A percentile compares a stretch with the other conserved stretches of the same genome.
Conservation (phyloP, 192 early-diverging fungal species). For the Phlyctochytrium planicorne region DNA sequence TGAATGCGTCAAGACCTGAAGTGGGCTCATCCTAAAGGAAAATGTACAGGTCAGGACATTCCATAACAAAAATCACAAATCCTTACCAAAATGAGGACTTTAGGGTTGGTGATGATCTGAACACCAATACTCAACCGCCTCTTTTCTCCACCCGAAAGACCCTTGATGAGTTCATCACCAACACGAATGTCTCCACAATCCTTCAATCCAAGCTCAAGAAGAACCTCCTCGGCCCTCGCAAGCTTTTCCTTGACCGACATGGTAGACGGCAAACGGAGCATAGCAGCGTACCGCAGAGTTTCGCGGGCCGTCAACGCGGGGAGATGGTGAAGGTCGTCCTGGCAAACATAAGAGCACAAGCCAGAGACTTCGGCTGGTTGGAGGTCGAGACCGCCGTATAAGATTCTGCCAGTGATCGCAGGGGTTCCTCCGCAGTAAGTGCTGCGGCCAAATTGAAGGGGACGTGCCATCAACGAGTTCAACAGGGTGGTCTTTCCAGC, state of each 20-base stretch:
- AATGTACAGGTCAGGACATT: neutral
- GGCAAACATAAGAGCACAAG: slow-evolving; percentile 37
- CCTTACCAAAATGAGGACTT: slow-evolving; percentile 27
- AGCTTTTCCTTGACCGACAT: slow-evolving; percentile 33
- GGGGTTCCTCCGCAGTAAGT: neutral
- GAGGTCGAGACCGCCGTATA: slow-evolving; percentile 28
- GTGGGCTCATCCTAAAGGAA: slow-evolving; percentile 3
- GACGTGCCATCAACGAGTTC: slow-evolving; percentile 35
- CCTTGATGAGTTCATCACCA: slow-evolving; percentile 47
- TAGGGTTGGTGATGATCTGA: slow-evolving; percentile 36
- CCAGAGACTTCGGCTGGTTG: slow-evolving; percentile 26
- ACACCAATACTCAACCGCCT: slow-evolving; percentile 68
- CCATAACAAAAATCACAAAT: neutral
- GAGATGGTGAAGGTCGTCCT: slow-evolving; percentile 44
- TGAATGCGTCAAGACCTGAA: slow-evolving; percentile 35
- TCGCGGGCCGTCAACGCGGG: slow-evolving; percentile 46
- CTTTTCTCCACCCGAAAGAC: slow-evolving; percentile 72
- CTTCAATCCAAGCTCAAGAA: slow-evolving; percentile 40
- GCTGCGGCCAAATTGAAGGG: slow-evolving; percentile 20
- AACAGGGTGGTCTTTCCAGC: slow-evolving; percentile 48
- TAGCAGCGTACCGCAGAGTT: slow-evolving; percentile 39
- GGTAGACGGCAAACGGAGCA: slow-evolving; percentile 36
- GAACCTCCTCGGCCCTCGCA: slow-evolving; percentile 31
- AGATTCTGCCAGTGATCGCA: slow-evolving; percentile 23
- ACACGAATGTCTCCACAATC: slow-evolving; percentile 42